Percentiles rank a stretch among this genome's conserved stretches.
phyloP scores from a whole-genome alignment of 352 stramenopile species.

The Pythium periplocum region DNA sequence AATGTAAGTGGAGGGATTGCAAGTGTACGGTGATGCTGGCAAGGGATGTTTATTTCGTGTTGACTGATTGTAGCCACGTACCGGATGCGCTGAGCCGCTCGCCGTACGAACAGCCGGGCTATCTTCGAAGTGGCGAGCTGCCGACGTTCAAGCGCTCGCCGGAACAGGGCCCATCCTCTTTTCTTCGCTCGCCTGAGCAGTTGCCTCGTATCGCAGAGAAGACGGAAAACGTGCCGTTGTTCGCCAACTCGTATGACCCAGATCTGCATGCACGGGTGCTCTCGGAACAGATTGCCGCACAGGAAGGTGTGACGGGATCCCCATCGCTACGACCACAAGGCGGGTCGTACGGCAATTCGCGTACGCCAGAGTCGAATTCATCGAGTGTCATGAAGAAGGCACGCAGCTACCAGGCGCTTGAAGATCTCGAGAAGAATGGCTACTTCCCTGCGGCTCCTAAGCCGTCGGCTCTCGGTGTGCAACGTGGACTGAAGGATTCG shows the following conservation, averaged over 20 bases:
- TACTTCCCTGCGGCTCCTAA: slow-evolving; percentile 77
- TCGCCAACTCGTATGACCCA: slow-evolving; percentile 47
- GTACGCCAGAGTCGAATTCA: slow-evolving; percentile 13
- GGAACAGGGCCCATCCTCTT: slow-evolving; percentile 4
- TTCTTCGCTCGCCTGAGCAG: slow-evolving; percentile 34
- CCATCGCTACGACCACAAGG: slow-evolving; percentile 24
- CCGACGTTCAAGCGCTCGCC: slow-evolving; percentile 7
- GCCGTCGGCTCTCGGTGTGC: slow-evolving; percentile 70
- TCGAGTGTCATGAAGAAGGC: slow-evolving; percentile 69
- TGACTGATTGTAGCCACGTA: slow-evolving; percentile 18
- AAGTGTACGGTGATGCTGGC: slow-evolving; percentile 32
- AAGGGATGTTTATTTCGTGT: not conserved
- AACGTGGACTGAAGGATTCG: slow-evolving; percentile 79
- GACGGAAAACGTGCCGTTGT: slow-evolving; percentile 48
- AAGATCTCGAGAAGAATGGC: slow-evolving; percentile 79
- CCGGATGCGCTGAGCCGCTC: slow-evolving; percentile 54
- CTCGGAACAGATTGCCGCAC: slow-evolving; percentile 50
- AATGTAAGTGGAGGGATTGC: too few species aligned
- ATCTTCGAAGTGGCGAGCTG: slow-evolving; percentile 11
- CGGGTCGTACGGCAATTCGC: slow-evolving; percentile 56
- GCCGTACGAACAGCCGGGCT: slow-evolving; percentile 42
- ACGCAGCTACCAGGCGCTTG: slow-evolving; percentile 68
- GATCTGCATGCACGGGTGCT: slow-evolving; percentile 51
- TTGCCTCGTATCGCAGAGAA: slow-evolving; percentile 70
- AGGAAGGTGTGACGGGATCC: slow-evolving; percentile 19